These are phyloP conservation scores for Penicillium sumatraense DNA, from an alignment of 2,329 filamentous ascomycete species.

Conservation along the genomic window DNA sequence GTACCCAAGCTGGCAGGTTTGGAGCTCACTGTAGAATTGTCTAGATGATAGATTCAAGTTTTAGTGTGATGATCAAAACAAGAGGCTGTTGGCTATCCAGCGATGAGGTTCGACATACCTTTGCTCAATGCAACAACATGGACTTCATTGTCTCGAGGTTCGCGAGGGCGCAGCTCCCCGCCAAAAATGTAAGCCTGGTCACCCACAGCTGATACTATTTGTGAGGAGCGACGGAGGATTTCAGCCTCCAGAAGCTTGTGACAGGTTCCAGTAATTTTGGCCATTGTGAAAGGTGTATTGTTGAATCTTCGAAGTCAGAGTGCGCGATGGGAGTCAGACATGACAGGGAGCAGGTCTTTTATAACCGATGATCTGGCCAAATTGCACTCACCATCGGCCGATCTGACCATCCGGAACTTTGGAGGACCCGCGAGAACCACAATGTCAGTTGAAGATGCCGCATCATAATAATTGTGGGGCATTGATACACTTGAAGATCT, in stretches of 20 bases:
- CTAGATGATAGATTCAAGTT: not conserved
- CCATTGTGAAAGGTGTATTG: slow-evolving; percentile 8
- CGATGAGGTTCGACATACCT: slow-evolving; percentile 16
- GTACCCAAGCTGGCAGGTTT: slow-evolving; percentile 6
- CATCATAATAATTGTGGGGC: not conserved
- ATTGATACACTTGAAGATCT: not conserved
- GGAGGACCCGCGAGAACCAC: not conserved
- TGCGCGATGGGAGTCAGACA: not conserved
- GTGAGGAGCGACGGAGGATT: slow-evolving; percentile 66
- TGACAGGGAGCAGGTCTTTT: not conserved
- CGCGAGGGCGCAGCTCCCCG: slow-evolving; percentile 69
- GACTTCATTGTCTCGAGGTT: slow-evolving; percentile 74
- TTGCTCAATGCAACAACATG: slow-evolving; percentile 63
- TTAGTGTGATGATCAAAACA: not conserved
- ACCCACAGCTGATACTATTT: slow-evolving; percentile 66
- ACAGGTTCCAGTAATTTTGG: slow-evolving; percentile 15
- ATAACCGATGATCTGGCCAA: not conserved
- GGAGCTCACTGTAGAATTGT: not conserved
- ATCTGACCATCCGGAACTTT: not conserved
- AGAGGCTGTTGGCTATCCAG: not conserved
- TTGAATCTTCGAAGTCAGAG: not conserved
- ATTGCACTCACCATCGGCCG: not conserved
- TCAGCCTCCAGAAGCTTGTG: slow-evolving; percentile 27
- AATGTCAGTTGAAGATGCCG: no score
- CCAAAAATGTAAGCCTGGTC: slow-evolving; percentile 73